phyloP scores from a whole-genome alignment of 495 filamentous ascomycete genomes.

The Lasiosphaeriaceae sp. region DNA sequence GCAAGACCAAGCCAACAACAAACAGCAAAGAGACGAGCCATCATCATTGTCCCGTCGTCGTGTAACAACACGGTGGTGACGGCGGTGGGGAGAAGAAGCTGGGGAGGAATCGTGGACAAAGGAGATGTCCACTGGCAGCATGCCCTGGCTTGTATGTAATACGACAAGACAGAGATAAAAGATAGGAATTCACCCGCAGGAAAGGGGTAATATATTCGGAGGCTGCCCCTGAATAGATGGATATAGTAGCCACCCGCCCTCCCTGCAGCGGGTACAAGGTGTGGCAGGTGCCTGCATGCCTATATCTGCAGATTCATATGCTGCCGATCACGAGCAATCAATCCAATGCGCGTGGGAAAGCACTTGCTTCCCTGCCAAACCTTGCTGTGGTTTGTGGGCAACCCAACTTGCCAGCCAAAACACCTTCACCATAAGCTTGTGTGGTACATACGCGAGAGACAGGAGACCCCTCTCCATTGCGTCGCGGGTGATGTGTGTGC shows the following conservation, averaged over 20 bases:
- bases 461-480: no score
- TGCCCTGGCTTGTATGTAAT: no score
- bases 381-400: no score
- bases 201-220: neutral
- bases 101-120: no score
- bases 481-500: no score
- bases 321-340: no score
- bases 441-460: no score
- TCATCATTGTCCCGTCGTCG: neutral
- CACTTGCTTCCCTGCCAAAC: no score
- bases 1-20: slow-evolving; percentile 10
- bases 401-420: no score
- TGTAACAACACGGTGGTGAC: neutral
- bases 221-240: neutral
- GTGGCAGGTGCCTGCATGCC: neutral
- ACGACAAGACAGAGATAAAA: neutral
- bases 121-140: no score
- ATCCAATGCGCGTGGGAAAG: no score
- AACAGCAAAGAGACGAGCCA: slow-evolving; percentile 6
- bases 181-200: neutral
- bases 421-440: no score
- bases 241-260: neutral
- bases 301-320: neutral
- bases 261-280: neutral
- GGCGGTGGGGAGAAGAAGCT: neutral